phyloP scores from a whole-genome alignment of 805 yeast species.

The Myxozyma neglecta region DNA sequence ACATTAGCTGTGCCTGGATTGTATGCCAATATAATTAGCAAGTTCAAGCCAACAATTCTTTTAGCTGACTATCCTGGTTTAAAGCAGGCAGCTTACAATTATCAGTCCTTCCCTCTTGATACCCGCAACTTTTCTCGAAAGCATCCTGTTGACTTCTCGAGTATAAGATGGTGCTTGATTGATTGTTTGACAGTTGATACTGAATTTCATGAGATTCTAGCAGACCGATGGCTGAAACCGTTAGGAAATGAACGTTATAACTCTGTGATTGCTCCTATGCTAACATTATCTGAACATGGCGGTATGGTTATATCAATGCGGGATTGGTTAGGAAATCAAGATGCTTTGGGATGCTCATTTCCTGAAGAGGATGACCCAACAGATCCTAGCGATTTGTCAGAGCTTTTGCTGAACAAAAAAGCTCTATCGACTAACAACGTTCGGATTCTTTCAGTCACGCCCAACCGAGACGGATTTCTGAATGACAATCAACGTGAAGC shows the following conservation, averaged over 20 bases:
- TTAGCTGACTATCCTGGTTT: conserved; percentile 85
- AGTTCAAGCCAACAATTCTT: conserved; percentile 67
- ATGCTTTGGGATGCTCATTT: conserved; percentile 55
- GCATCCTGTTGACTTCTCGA: conserved; percentile 70
- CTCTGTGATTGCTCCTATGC: conserved; percentile 80
- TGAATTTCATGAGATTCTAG: conserved; percentile 83
- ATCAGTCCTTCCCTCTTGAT: conserved; percentile 82
- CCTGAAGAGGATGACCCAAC: conserved; percentile 39
- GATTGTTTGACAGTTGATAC: conserved; percentile 88
- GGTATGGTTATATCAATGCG: conserved; percentile 91
- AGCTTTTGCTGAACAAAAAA: conserved; percentile 69
- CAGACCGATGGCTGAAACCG: conserved; percentile 88
- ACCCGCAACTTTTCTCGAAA: conserved; percentile 77
- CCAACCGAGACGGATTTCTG: conserved; percentile 41
- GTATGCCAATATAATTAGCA: conserved; percentile 76
- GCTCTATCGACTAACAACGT: conserved; percentile 72
- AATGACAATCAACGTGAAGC: conserved; percentile 32
- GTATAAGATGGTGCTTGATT: conserved; percentile 85
- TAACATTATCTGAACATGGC: conserved; percentile 89
- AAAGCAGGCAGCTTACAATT: conserved; percentile 88
- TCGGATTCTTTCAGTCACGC: conserved; percentile 59
- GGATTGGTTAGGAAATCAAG: conserved; percentile 82
- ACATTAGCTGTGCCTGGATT: conserved; percentile 80
- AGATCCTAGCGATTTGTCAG: conserved; percentile 53
- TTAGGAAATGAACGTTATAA: conserved; percentile 78